A percentile compares a stretch with the other conserved stretches of the same genome.
These are phyloP conservation scores for Yamadazyma diddensiae DNA, from an alignment of 1,139 yeast genomes.

Conservation along the genomic window DNA sequence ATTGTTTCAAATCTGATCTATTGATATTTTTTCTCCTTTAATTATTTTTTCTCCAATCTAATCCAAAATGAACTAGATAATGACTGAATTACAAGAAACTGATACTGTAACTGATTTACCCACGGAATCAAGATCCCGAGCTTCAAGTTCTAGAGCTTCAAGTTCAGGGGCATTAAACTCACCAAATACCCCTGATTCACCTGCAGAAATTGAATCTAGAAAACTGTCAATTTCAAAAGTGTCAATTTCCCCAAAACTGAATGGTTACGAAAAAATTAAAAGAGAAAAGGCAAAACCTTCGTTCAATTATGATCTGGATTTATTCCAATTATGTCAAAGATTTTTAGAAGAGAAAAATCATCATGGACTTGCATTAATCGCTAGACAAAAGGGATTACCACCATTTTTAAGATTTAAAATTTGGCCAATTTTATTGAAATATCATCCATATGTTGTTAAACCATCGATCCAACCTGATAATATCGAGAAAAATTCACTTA, in stretches of 20 bases:
- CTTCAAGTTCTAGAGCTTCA: not conserved
- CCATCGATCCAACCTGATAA: conserved; percentile 69
- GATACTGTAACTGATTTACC: conserved; percentile 1
- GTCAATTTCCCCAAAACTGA: conserved; percentile 3
- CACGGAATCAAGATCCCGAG: not conserved
- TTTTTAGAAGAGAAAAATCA: conserved; percentile 53
- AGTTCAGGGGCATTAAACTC: not conserved
- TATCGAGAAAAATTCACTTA: conserved; percentile 6
- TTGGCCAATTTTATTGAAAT: conserved; percentile 81
- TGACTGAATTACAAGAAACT: conserved; percentile 1
- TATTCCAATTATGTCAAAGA: conserved; percentile 34
- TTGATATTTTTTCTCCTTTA: too few species aligned
- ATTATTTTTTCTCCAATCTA: not conserved
- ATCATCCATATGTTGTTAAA: conserved; percentile 79
- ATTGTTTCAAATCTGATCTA: not conserved
- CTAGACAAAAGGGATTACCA: conserved; percentile 84
- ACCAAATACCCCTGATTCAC: too few species aligned
- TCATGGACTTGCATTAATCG: conserved; percentile 72
- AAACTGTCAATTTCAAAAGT: too few species aligned
- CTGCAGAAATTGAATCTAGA: too few species aligned
- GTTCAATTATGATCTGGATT: conserved; percentile 40
- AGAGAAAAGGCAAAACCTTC: conserved; percentile 21
- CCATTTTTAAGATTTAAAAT: conserved; percentile 73
- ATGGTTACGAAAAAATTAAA: not conserved
- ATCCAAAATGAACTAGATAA: conserved; percentile 1